Evolutionary conservation across 441 rosid species (phyloP).

Genomic region (Erodium texanum): DNA sequence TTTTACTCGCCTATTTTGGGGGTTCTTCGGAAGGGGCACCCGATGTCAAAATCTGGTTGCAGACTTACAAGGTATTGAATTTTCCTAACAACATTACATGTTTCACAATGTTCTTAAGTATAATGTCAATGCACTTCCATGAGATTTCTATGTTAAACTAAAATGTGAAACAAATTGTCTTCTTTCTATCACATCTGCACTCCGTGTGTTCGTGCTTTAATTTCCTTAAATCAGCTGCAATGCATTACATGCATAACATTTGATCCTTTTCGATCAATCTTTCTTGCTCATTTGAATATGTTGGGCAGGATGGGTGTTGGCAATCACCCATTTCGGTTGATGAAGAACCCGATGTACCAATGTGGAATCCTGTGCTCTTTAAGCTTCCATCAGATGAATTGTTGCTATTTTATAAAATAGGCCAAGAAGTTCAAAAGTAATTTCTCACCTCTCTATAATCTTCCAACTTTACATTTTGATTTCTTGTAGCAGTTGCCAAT

Average conservation of each 20-base stretch:
- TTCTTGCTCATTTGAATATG: no score
- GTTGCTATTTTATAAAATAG: slow-evolving; percentile 74
- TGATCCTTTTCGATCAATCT: no score
- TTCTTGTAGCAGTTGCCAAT: no score
- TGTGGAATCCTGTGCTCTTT: slow-evolving; percentile 92
- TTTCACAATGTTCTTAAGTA: no score
- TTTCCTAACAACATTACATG: background rate
- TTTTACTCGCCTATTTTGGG: slow-evolving; percentile 77
- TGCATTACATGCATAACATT: no score
- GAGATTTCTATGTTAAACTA: no score
- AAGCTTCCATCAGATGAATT: slow-evolving; percentile 67
- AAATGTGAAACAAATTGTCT: no score
- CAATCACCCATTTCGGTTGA: slow-evolving; percentile 45
- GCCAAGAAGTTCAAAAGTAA: slow-evolving; percentile 83
- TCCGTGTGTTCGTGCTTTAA: no score
- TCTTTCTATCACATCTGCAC: no score
- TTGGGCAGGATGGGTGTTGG: slow-evolving; percentile 60
- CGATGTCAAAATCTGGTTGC: slow-evolving; percentile 85
- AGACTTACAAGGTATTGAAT: slow-evolving; percentile 46
- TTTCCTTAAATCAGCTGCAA: no score
- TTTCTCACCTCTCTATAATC: slow-evolving; percentile 2
- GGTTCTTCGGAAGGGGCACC: slow-evolving; percentile 72
- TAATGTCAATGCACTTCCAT: no score
- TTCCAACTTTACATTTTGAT: no score
- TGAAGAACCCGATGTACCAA: slow-evolving; percentile 63